Base-by-base conservation (phyloP, 179 eudicot genomes). In the Camellia oleifera region DNA sequence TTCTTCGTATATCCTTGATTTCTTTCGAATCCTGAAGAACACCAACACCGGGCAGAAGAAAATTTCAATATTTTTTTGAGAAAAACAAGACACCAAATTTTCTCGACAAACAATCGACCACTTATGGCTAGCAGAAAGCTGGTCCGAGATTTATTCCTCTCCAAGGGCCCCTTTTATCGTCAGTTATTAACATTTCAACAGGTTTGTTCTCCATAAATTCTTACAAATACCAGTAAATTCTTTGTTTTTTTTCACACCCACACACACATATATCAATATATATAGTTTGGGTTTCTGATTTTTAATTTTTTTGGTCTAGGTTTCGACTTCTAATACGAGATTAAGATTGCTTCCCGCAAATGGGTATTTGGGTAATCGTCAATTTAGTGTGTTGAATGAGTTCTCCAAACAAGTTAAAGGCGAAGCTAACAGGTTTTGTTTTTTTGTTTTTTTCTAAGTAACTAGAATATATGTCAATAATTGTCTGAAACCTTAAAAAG, bases 401-500 rank as follows among this genome's bases (percentile, higher is more conserved):
- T 90, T 92, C 71, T 91, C 97, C 76, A 86, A 91, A 54, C 86
- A 93, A 80, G 78, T 91, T 84, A 90, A 90, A 83, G 94, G 90
- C 69, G 95, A 94, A 92, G 89, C 89, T 81, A 82, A 68, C 54
- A 90, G 91, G 94, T 92, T 85, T 13, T 32, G 2, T 32, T 32
- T 3, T 32, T 66, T 26, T 9, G 17, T 32, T 40, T 67, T 15
- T 15, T 32, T 32, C 2, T 14, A 60, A 14, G 20, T 7, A 7
- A 60, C 64, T 60, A 40, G 9, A 3, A 52, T 3, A 5, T 6
- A 12, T 0, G 26, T 75, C 11, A 62, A 62, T 32, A 50, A 2
- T 10, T 6, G 69, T 32, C 40, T 65, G n/a, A 26, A 40, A 18
- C 67, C 40, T 63, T 63, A 63, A 32, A 32, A 32, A 23, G 12